Conservation (phyloP, 2,329 filamentous ascomycete species). For the Penicillium rolfsii region DNA sequence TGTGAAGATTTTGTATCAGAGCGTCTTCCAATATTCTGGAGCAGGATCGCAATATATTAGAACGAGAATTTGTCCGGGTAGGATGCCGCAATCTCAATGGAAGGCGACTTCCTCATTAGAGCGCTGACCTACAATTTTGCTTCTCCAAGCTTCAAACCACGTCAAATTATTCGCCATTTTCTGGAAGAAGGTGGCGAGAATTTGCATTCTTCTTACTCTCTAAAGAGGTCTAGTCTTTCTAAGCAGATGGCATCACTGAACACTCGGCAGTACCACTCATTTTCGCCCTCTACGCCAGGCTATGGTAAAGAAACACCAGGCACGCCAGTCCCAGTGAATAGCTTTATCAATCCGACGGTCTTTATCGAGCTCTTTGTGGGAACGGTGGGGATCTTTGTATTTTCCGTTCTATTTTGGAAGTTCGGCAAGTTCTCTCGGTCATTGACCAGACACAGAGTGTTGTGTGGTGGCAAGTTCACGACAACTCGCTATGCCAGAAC, state of each 20-base stretch:
- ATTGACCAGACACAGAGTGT: conserved; percentile 40
- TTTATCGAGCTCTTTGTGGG: conserved; percentile 42
- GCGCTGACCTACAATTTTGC: not conserved
- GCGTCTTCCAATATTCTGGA: not conserved
- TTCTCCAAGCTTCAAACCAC: not conserved
- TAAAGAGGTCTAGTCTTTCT: not conserved
- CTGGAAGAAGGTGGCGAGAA: not conserved
- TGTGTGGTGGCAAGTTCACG: conserved; percentile 36
- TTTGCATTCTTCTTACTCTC: not conserved
- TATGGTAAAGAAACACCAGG: conserved; percentile 30
- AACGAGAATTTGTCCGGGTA: not conserved
- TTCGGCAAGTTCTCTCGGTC: conserved; percentile 41
- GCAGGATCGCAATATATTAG: not conserved
- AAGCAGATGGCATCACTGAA: conserved; percentile 37
- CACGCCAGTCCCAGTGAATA: conserved; percentile 23
- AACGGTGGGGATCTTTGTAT: conserved; percentile 43
- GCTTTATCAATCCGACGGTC: conserved; percentile 35
- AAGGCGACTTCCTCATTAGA: not conserved
- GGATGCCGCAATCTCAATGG: not conserved
- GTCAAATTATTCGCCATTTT: not conserved
- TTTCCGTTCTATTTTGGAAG: conserved; percentile 46
- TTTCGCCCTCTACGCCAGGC: conserved; percentile 31
- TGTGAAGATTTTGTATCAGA: not conserved
- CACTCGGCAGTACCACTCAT: conserved; percentile 30
- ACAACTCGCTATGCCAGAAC: conserved; percentile 43